A percentile compares a stretch with the other conserved stretches of the same genome.
Conservation (phyloP, 441 rosid species). For the Jatropha multifida region DNA sequence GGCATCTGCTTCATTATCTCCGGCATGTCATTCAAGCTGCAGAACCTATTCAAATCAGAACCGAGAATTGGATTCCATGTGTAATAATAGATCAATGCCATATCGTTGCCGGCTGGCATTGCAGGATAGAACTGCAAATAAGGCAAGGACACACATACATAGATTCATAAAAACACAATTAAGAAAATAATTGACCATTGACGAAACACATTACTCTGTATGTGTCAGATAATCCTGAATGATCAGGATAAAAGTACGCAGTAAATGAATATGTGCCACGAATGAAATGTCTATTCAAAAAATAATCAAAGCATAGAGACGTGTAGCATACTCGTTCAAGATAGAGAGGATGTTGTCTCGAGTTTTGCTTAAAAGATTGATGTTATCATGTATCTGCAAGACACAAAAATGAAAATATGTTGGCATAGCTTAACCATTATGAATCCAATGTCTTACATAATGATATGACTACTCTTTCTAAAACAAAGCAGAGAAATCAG, state of each 20-base stretch:
- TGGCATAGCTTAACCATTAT: neutral
- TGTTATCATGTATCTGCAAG: conserved; percentile 71
- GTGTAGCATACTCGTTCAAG: conserved; percentile 64
- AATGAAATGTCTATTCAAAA: neutral
- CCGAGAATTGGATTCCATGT: neutral
- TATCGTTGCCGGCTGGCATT: neutral
- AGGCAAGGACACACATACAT: neutral
- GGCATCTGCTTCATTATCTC: conserved; percentile 96
- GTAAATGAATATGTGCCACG: neutral
- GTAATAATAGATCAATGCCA: neutral
- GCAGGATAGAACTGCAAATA: neutral
- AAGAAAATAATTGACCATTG: neutral
- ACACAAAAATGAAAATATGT: conserved; percentile 1
- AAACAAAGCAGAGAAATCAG: neutral
- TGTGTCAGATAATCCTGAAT: neutral
- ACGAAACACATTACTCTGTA: neutral
- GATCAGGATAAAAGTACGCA: conserved; percentile 9
- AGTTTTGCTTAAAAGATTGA: conserved; percentile 60
- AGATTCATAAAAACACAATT: neutral
- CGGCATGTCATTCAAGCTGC: conserved; percentile 79
- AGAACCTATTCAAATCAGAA: conserved; percentile 22
- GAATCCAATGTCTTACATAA: neutral
- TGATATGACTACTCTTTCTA: neutral
- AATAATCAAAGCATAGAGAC: conserved; percentile 14
- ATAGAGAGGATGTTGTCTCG: conserved; percentile 77